phyloP scores from a whole-genome alignment of 108 stramenopile genomes.

The Schizochytrium sp. region DNA sequence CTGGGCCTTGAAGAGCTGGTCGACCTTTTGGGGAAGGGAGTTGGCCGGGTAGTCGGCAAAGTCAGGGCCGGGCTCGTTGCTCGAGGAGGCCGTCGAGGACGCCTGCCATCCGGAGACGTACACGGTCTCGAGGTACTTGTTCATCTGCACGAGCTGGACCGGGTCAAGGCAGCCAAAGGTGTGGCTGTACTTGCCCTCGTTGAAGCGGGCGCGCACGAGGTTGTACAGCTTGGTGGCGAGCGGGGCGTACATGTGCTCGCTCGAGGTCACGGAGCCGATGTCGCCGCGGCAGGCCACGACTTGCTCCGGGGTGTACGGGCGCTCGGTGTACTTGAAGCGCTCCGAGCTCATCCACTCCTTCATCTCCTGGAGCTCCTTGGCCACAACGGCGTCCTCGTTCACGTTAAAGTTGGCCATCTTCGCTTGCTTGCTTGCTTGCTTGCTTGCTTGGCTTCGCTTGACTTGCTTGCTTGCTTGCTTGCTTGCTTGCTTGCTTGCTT shows the following conservation, averaged over 20 bases:
- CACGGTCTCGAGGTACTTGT: conserved; percentile 70
- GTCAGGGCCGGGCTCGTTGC: conserved; percentile 91
- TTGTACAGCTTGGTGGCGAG: conserved; percentile 37
- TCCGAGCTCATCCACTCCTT: conserved; percentile 28
- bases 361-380: conserved; percentile 24
- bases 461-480: too few species aligned
- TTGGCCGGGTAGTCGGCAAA: conserved; percentile 59
- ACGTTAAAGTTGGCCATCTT: not conserved
- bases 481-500: too few species aligned
- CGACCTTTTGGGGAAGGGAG: conserved; percentile 70
- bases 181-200: conserved; percentile 68
- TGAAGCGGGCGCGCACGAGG: conserved; percentile 21
- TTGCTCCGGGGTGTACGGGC: conserved; percentile 34
- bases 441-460: not conserved
- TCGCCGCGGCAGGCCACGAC: conserved; percentile 37
- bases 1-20: conserved; percentile 86
- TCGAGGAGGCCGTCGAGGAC: conserved; percentile 66
- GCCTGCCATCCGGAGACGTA: conserved; percentile 87
- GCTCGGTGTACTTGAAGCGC: conserved; percentile 31
- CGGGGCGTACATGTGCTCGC: conserved; percentile 2
- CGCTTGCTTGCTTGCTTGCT: not conserved
- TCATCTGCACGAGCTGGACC: conserved; percentile 88
- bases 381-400: not conserved
- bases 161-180: conserved; percentile 93
- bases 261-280: conserved; percentile 15